These are phyloP conservation scores for Blepharisma undulans DNA, from an alignment of 169 alveolate genomes.

Conservation along the genomic window DNA sequence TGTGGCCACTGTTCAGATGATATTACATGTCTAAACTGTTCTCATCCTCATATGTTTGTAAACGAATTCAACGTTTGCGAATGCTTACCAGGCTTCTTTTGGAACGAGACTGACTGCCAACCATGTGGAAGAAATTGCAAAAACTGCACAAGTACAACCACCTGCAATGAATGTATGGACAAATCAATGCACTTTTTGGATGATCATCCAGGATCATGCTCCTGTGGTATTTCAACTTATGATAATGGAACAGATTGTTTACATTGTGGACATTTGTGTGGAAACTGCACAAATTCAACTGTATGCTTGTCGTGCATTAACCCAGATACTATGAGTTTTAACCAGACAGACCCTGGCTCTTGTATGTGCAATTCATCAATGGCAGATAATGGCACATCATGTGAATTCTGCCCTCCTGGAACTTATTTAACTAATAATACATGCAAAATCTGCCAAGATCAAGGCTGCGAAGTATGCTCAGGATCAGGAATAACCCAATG, in stretches of 20 bases:
- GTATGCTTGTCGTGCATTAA: background rate
- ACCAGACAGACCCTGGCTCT: background rate
- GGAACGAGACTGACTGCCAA: background rate
- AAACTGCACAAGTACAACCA: background rate
- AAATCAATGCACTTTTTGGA: background rate
- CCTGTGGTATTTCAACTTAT: background rate
- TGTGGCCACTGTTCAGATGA: background rate
- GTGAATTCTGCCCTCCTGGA: background rate
- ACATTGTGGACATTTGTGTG: background rate
- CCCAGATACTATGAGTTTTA: background rate
- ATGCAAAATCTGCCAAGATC: background rate
- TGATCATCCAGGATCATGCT: background rate
- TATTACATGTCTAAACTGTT: background rate
- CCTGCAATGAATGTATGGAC: background rate
- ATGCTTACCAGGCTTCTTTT: background rate
- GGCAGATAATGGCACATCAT: background rate
- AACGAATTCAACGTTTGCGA: background rate
- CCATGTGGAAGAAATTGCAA: background rate
- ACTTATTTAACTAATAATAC: background rate
- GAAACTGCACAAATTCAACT: background rate
- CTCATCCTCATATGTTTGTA: background rate
- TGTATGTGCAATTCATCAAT: background rate
- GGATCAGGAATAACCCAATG: background rate
- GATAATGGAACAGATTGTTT: background rate
- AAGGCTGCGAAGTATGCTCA: background rate